Conservation (phyloP, 805 yeast species). For the Starmera dryadoides region DNA sequence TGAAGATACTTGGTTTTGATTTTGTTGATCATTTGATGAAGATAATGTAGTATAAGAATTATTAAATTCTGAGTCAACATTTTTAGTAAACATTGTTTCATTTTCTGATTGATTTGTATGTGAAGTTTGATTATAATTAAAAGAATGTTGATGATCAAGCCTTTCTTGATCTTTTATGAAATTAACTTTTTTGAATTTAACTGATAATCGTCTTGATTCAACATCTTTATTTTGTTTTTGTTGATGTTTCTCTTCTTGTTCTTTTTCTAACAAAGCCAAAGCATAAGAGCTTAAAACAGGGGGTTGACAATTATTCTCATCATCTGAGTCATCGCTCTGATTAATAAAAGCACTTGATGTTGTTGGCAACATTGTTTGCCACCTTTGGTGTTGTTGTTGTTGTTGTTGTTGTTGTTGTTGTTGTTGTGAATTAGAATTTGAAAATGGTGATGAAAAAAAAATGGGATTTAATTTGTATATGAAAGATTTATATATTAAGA, state of each 20-base stretch:
- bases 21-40: slow-evolving; percentile 6
- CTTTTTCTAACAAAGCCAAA: slow-evolving; percentile 39
- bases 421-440: too few species aligned
- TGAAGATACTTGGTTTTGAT: too few species aligned
- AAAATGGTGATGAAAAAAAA: too few species aligned
- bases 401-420: too few species aligned
- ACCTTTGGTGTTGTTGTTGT: neutral
- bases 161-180: slow-evolving; percentile 12
- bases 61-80: slow-evolving; percentile 3
- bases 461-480: too few species aligned
- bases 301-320: slow-evolving; percentile 46
- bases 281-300: slow-evolving; percentile 57
- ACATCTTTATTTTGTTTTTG: neutral
- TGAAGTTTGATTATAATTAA: slow-evolving; percentile 6
- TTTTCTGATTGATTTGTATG: slow-evolving; percentile 15
- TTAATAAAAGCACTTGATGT: neutral
- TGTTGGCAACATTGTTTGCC: neutral
- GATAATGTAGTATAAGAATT: slow-evolving; percentile 11
- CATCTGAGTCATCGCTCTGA: slow-evolving; percentile 16
- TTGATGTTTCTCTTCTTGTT: slow-evolving; percentile 12
- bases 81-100: slow-evolving; percentile 17
- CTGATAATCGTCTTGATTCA: neutral
- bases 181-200: slow-evolving; percentile 17
- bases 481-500: too few species aligned
- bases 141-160: neutral